Evolutionary conservation across 345 rosid species (phyloP), one percentile per base, ranked within the genome.

Genomic region (Clarkia xantiana): DNA sequence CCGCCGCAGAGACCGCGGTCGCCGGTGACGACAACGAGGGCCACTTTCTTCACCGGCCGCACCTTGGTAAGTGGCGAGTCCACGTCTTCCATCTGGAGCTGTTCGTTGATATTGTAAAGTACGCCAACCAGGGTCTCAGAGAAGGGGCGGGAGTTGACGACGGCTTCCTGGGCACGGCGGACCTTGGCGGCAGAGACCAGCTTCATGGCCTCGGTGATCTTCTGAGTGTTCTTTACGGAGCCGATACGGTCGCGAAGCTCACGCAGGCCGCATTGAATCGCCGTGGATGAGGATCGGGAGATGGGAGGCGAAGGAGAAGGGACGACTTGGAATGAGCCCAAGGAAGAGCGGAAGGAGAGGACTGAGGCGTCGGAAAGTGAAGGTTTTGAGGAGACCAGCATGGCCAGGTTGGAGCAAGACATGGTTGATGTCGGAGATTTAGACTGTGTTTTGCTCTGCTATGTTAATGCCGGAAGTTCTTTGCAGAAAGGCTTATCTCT

Each of bases 181-280:
- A 90, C 97, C 67, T 90, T 90, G 0, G 97, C 97, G 1, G 97
- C 95, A 0, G 97, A 91, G 10, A 90, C 95, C 7, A 90, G 88
- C 71, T 90, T 90, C 97, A 90, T 90, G 14, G 97, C 95, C 67
- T 90, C 94, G 0, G 98, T 90, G 85, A 90, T 83, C 78, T 83
- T 90, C 73, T 90, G 89, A 5, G 98, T 91, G 76, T 83, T 86
- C 66, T 76, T 81, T 40, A 91, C 96, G 0, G 97, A 86, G 34
- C 67, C 81, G 54, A 83, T 83, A 36, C 94, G 89, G 13, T 57
- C 74, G 23, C 86, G 64, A 47, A 91, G 81, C 58, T 91, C 98
- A 1, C 94, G 89, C 43, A 83, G 94, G 38, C 78, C 68, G 19
- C 94, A 73, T 40, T 76, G 98, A 62, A 91, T 62, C 5, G 78